Evolutionary conservation across 306 rosid species (phyloP), one percentile per base, ranked within the genome.

Genomic region (Medicago ruthenica): DNA sequence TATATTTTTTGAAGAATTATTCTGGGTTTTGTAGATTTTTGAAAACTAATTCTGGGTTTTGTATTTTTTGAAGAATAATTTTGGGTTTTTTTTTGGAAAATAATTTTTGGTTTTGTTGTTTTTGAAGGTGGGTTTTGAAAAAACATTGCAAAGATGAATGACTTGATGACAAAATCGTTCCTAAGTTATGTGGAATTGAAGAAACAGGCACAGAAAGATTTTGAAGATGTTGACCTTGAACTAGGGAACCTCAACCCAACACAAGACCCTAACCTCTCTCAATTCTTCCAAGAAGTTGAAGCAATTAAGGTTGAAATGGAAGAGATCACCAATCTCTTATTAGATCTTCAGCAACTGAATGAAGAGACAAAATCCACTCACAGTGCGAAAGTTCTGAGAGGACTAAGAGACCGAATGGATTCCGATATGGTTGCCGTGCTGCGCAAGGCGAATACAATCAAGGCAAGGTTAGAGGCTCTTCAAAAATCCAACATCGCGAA

Each of bases 291-390:
- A 78, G 88, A 92, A 85, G 91, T 92, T 44, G 87, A 76, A 13
- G 83, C 74, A 65, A 79, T 88, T 83, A 95, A 90, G 77, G 75
- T 81, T 31, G 91, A 90, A 82, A 92, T 92, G 91, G 92, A 90
- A 88, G 97, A 89, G 93, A 89, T 91, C 54, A 78, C 97, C 89
- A 89, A 89, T 90, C 97, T 95, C 98, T 90, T 95, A 78, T 16
- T 13, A 21, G 97, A 92, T 75, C 97, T 95, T 75, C 87, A 85
- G 55, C 84, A 80, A 82, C 88, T 95, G 48, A 85, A 90, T 67
- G 90, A 86, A 73, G 97, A 95, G 78, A 79, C 96, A 12, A 92
- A 90, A 18, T 89, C 96, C 54, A 86, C 93, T 14, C 97, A 90
- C 86, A 90, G 96, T 66, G 77, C 93, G 24, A 95, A 95, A 81